A percentile compares a stretch with the other conserved stretches of the same genome.
Evolutionary conservation across 345 rosid genomes (phyloP).

Genomic region (Hirschfeldia incana): DNA sequence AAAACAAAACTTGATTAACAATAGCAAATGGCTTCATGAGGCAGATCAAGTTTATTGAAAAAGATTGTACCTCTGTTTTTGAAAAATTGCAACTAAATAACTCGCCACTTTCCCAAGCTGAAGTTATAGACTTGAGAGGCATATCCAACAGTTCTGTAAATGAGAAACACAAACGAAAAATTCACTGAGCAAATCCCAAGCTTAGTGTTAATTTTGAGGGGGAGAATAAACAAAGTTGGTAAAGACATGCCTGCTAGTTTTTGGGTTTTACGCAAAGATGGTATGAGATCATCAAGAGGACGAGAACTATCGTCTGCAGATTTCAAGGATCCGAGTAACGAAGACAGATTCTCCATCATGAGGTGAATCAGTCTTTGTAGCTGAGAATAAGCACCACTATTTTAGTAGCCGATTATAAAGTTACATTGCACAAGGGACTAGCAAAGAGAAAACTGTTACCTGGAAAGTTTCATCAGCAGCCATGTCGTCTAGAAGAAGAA

Average conservation of each 20-base stretch:
- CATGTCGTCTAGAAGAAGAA: slow-evolving; percentile 88
- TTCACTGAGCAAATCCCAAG: neutral
- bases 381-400: slow-evolving; percentile 45
- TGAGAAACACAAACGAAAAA: neutral
- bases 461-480: slow-evolving; percentile 97
- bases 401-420: neutral
- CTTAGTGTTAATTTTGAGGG: slow-evolving; percentile 18
- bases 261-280: slow-evolving; percentile 72
- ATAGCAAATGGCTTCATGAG: neutral
- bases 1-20: neutral
- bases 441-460: slow-evolving; percentile 43
- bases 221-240: neutral
- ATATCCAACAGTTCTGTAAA: slow-evolving; percentile 74
- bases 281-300: slow-evolving; percentile 61
- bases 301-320: slow-evolving; percentile 41
- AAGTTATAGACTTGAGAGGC: slow-evolving; percentile 80
- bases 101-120: slow-evolving; percentile 88
- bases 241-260: slow-evolving; percentile 77
- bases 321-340: slow-evolving; percentile 62
- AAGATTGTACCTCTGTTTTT: slow-evolving; percentile 65
- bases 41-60: neutral
- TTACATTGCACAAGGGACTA: neutral
- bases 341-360: slow-evolving; percentile 71
- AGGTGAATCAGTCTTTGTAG: slow-evolving; percentile 76
- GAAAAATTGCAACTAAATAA: slow-evolving; percentile 69